A percentile compares a stretch with the other conserved stretches of the same genome.
Evolutionary conservation across 805 yeast genomes (phyloP).

Genomic region (Maudiozyma bulderi): DNA sequence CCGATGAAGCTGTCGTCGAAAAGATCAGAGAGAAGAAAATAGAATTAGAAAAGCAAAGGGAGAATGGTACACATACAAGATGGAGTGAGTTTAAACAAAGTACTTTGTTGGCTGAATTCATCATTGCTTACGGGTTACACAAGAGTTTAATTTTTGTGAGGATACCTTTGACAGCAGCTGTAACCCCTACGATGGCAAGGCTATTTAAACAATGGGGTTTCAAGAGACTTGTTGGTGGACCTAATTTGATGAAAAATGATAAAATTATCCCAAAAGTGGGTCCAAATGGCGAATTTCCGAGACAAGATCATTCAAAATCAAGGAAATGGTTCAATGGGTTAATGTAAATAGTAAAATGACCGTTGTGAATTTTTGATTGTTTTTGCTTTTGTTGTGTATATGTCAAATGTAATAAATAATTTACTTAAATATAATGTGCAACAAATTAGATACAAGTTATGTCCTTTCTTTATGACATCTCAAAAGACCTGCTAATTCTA

Average conservation of each 20-base stretch:
- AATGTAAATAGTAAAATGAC: slow-evolving; percentile 11
- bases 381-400: not conserved
- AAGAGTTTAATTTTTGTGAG: slow-evolving; percentile 77
- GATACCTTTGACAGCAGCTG: slow-evolving; percentile 83
- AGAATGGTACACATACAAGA: slow-evolving; percentile 8
- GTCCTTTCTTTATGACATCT: no score
- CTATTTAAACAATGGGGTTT: slow-evolving; percentile 69
- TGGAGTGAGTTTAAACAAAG: slow-evolving; percentile 25
- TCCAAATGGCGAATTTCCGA: slow-evolving; percentile 29
- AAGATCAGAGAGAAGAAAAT: slow-evolving; percentile 29
- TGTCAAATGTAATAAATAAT: no score
- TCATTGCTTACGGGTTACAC: slow-evolving; percentile 88
- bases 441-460: no score
- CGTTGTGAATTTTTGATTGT: not conserved
- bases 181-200: slow-evolving; percentile 72
- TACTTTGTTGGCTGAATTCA: slow-evolving; percentile 69
- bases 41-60: slow-evolving; percentile 7
- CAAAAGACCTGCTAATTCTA: no score
- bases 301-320: slow-evolving; percentile 28
- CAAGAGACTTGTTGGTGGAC: slow-evolving; percentile 35
- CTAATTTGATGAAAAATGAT: slow-evolving; percentile 34
- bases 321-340: slow-evolving; percentile 28
- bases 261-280: slow-evolving; percentile 14
- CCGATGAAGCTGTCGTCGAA: slow-evolving; percentile 30
- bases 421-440: no score